phyloP scores from a whole-genome alignment of 192 early-diverging fungal genomes.

The Mortierella alpina region DNA sequence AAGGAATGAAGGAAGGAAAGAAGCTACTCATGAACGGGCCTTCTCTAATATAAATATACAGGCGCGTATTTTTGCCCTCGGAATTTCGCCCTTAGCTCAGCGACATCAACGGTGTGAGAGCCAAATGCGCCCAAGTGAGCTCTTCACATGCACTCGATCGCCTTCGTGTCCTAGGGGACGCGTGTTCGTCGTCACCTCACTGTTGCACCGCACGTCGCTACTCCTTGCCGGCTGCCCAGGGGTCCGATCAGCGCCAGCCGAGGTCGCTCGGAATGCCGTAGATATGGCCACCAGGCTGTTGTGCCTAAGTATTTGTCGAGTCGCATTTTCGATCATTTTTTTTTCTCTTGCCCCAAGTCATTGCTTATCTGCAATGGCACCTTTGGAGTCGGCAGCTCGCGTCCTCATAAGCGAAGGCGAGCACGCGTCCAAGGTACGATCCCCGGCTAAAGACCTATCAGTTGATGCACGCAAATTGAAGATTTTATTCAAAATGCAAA shows the following conservation, averaged over 20 bases:
- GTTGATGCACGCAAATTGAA: too few species aligned
- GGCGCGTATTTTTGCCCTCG: neutral
- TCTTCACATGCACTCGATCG: neutral
- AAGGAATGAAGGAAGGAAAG: neutral
- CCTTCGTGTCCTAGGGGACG: neutral
- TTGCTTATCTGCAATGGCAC: too few species aligned
- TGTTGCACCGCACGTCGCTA: neutral
- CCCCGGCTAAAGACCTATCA: too few species aligned
- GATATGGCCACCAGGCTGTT: conserved; percentile 7
- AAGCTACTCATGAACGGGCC: neutral
- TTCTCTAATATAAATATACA: neutral
- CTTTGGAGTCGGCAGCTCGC: too few species aligned
- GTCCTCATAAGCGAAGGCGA: too few species aligned
- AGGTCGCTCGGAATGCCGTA: conserved; percentile 50
- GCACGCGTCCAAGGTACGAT: too few species aligned
- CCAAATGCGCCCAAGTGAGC: neutral
- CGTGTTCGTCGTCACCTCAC: neutral
- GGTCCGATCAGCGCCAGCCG: conserved; percentile 12
- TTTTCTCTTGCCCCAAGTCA: too few species aligned
- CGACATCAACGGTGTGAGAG: neutral
- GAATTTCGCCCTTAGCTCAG: neutral
- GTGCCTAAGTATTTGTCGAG: too few species aligned
- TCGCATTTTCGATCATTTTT: too few species aligned
- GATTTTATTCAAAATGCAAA: too few species aligned
- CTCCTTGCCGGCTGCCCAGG: conserved; percentile 25